phyloP scores from a whole-genome alignment of 2,329 filamentous ascomycete species.

The Dactylellina leptospora region DNA sequence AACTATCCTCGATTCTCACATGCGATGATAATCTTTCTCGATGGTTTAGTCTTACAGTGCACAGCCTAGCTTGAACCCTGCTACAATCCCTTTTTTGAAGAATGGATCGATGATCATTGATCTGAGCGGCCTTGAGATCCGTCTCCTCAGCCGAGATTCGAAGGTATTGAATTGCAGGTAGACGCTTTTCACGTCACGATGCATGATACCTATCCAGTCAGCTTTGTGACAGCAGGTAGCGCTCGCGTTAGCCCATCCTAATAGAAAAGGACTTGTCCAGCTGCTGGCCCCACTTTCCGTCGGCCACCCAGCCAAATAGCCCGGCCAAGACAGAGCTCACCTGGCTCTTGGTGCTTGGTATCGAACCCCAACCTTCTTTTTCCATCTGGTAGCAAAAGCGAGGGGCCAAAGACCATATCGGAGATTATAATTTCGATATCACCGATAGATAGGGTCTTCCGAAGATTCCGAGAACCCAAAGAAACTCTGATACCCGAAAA shows the following conservation, averaged over 20 bases:
- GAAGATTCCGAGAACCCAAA: neutral
- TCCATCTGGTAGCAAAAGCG: slow-evolving; percentile 20
- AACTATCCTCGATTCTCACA: slow-evolving; percentile 32
- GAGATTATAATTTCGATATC: slow-evolving; percentile 41
- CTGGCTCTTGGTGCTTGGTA: slow-evolving; percentile 41
- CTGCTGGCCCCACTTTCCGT: slow-evolving; percentile 51
- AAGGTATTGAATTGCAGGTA: slow-evolving; percentile 22
- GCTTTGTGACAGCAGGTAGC: slow-evolving; percentile 29
- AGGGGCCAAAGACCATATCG: slow-evolving; percentile 46
- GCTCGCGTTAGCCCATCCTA: slow-evolving; percentile 16
- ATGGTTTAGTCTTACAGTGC: neutral
- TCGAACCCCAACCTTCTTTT: slow-evolving; percentile 28
- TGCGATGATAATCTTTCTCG: slow-evolving; percentile 18
- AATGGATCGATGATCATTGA: slow-evolving; percentile 44
- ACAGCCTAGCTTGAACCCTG: neutral
- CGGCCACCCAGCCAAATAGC: slow-evolving; percentile 29
- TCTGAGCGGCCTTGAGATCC: slow-evolving; percentile 18
- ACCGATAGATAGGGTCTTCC: slow-evolving; percentile 26
- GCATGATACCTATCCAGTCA: slow-evolving; percentile 11
- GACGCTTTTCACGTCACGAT: slow-evolving; percentile 52
- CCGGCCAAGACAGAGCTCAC: slow-evolving; percentile 40
- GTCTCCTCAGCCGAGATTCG: slow-evolving; percentile 26
- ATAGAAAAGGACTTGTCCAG: too few species aligned
- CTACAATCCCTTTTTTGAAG: neutral
- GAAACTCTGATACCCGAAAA: slow-evolving; percentile 7